Conservation (phyloP, 371 early-diverging fungal species). For the Mucor ambiguus region DNA sequence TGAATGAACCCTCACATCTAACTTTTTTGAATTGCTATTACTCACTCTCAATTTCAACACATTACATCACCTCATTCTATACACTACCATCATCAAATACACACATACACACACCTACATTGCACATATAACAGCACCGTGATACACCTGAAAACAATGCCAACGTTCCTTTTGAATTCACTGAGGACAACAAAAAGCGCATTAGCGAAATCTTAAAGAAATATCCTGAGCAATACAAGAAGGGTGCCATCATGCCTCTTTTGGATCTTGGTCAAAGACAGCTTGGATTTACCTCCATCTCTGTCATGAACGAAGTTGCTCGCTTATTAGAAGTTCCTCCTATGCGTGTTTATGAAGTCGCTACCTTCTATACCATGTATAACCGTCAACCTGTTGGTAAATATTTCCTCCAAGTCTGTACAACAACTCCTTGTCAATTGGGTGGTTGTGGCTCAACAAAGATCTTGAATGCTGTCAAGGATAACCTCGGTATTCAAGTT, state of each 20-base stretch:
- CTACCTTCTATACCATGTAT: constrained; percentile 99
- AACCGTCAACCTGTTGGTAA: constrained; percentile 98
- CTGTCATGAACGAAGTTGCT: constrained; percentile 97
- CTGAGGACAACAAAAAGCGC: constrained; percentile 75
- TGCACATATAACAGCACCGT: constrained; percentile 66
- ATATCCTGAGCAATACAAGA: constrained; percentile 98
- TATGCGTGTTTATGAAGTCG: constrained; percentile 99
- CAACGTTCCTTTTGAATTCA: constrained; percentile 86
- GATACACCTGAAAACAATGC: constrained; percentile 92
- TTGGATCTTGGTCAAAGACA: constrained; percentile 96
- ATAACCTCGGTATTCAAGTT: constrained; percentile 87
- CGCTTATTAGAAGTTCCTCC: constrained; percentile 93
- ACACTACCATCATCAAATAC: background rate
- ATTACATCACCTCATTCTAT: background rate
- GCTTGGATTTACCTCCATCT: constrained; percentile 88
- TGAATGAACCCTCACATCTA: background rate
- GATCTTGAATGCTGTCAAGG: constrained; percentile 86
- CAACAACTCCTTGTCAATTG: constrained; percentile 97
- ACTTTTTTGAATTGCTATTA: too few relatives aligned
- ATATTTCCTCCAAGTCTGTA: constrained; percentile 97
- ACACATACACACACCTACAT: background rate
- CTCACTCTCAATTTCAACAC: background rate
- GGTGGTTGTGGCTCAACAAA: constrained; percentile 85
- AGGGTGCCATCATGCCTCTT: constrained; percentile 96
- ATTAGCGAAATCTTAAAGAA: constrained; percentile 89